Conservation (phyloP, 2,329 filamentous ascomycete genomes). For the Hypoxylon sp. region DNA sequence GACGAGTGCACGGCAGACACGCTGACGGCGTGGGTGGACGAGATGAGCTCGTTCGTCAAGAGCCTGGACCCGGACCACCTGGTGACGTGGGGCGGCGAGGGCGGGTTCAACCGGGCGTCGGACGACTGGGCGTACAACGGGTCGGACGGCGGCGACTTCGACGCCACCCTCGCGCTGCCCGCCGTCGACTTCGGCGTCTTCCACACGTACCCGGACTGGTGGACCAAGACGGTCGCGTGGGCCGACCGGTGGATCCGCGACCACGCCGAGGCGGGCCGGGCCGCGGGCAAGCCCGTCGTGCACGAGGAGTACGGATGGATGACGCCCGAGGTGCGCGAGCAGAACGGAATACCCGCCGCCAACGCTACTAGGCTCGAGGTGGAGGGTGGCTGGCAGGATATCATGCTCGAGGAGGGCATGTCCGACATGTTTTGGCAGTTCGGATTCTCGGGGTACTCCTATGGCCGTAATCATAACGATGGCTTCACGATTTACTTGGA, state of each 20-base stretch:
- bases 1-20: constrained; percentile 55
- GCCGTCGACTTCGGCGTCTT: constrained; percentile 67
- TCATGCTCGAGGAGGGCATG: constrained; percentile 60
- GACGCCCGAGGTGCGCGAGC: constrained; percentile 60
- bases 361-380: constrained; percentile 60
- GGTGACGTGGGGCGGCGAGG: constrained; percentile 69
- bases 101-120: constrained; percentile 62
- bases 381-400: constrained; percentile 62
- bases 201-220: constrained; percentile 68
- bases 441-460: constrained; percentile 63
- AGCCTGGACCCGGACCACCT: constrained; percentile 63
- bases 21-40: constrained; percentile 62
- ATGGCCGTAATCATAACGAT: constrained; percentile 66
- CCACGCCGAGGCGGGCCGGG: constrained; percentile 59
- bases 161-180: constrained; percentile 60
- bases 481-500: constrained; percentile 69
- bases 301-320: constrained; percentile 69
- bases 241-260: constrained; percentile 66
- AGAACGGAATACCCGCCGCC: constrained; percentile 58
- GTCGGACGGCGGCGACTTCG: constrained; percentile 65
- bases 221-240: constrained; percentile 65
- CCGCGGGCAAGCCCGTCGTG: constrained; percentile 63
- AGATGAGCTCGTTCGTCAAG: constrained; percentile 68
- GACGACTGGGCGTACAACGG: constrained; percentile 61
- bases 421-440: constrained; percentile 69